Conservation (phyloP, 352 stramenopile species). For the Phytophthora kernoviae region DNA sequence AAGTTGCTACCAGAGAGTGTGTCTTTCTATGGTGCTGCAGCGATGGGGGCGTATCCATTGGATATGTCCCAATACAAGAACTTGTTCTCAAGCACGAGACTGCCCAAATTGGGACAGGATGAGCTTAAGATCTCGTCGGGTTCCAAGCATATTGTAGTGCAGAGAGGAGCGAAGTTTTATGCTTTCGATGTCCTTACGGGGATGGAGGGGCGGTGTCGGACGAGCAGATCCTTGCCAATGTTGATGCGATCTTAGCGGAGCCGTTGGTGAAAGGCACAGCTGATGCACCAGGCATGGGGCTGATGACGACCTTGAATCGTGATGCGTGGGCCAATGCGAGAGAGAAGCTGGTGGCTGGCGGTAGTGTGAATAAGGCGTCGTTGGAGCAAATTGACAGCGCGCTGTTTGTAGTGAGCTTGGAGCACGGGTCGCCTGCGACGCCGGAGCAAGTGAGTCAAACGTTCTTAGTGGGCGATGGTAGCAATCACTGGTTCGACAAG, state of each 20-base stretch:
- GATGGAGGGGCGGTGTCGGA: slow-evolving; percentile 65
- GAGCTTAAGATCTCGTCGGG: slow-evolving; percentile 65
- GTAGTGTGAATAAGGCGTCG: slow-evolving; percentile 64
- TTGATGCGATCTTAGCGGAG: slow-evolving; percentile 83
- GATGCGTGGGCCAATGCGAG: slow-evolving; percentile 82
- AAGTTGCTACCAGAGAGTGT: slow-evolving; percentile 83
- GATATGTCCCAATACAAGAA: slow-evolving; percentile 94
- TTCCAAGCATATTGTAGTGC: slow-evolving; percentile 85
- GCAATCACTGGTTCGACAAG: slow-evolving; percentile 94
- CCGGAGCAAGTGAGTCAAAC: slow-evolving; percentile 67
- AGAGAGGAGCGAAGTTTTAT: slow-evolving; percentile 88
- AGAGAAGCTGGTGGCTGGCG: slow-evolving; percentile 54
- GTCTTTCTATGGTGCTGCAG: slow-evolving; percentile 89
- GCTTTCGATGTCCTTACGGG: slow-evolving; percentile 83
- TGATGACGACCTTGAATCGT: slow-evolving; percentile 85
- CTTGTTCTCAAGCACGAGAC: slow-evolving; percentile 83
- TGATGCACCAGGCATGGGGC: slow-evolving; percentile 58
- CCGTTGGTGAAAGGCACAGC: slow-evolving; percentile 47
- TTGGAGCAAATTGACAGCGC: slow-evolving; percentile 87
- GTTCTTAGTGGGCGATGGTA: slow-evolving; percentile 83
- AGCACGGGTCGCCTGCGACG: slow-evolving; percentile 65
- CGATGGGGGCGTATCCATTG: slow-evolving; percentile 85
- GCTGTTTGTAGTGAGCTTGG: slow-evolving; percentile 84
- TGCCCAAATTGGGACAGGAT: slow-evolving; percentile 72
- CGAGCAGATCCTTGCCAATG: slow-evolving; percentile 82